Percentiles rank a stretch among this genome's conserved stretches.
phyloP scores from a whole-genome alignment of 768 basidiomycete species.

The Rhizopogon vesiculosus region DNA sequence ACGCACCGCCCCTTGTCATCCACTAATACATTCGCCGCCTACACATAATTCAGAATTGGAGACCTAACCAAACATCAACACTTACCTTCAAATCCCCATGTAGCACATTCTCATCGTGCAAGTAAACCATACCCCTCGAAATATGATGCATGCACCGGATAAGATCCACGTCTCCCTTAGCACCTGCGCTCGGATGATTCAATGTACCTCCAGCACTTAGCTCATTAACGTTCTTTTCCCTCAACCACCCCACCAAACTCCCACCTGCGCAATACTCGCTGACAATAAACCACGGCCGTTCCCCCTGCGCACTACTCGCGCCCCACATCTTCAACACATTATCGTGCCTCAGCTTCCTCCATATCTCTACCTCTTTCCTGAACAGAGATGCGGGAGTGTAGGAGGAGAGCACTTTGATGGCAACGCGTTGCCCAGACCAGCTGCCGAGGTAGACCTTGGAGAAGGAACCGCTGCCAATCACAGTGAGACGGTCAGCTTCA shows the following conservation, averaged over 20 bases:
- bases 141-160: slow-evolving; percentile 9
- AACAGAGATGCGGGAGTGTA: slow-evolving; percentile 62
- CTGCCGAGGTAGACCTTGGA: slow-evolving; percentile 74
- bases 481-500: slow-evolving; percentile 67
- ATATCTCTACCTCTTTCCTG: slow-evolving; percentile 31
- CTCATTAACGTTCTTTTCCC: slow-evolving; percentile 25
- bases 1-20: slow-evolving; percentile 63
- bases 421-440: slow-evolving; percentile 64
- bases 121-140: slow-evolving; percentile 11
- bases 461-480: slow-evolving; percentile 75
- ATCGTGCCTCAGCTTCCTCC: slow-evolving; percentile 8
- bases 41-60: background rate
- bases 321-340: slow-evolving; percentile 12
- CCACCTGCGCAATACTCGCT: background rate
- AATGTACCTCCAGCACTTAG: background rate
- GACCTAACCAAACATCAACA: background rate
- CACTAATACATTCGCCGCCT: slow-evolving; percentile 76
- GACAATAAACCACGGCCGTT: slow-evolving; percentile 3
- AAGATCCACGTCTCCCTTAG: background rate
- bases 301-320: slow-evolving; percentile 8
- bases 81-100: slow-evolving; percentile 81
- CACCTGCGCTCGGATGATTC: background rate
- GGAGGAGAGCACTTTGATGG: slow-evolving; percentile 67
- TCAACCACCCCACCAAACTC: slow-evolving; percentile 39
- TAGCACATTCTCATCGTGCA: slow-evolving; percentile 14